Base-by-base conservation (phyloP, 345 rosid genomes). In the Lumnitzera littorea region DNA sequence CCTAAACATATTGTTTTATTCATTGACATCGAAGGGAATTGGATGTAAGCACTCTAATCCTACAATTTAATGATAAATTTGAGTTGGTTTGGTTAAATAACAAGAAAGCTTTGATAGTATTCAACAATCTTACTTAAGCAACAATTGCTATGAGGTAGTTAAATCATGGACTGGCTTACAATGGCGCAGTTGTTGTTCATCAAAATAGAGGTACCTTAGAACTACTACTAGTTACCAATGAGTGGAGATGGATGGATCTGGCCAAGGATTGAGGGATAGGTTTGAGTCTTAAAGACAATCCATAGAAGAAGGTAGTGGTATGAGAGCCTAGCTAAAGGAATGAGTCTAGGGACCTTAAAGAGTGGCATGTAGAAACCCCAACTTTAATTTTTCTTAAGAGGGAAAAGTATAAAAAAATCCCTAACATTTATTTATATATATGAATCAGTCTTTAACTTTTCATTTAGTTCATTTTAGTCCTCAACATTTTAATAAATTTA, bases 91-190 rank as follows among this genome's bases (percentile, higher is more conserved):
- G 95, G 97, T 72, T 92, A 74, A 90, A 87, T 63, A 96, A 90
- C 74, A 90, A 90, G 80, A 90, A 94, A 60, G 97, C 96, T 17
- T 66, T 90, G 72, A 95, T 94, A 1, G 90, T 90, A 20, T 89
- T 92, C 61, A 80, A 72, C 47, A 96, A 90, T 67, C 97, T 90
- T 15, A 86, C 91, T n/a, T 81, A 96, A 58, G 97, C 97, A 17
- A 95, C 96, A 53, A 94, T 96, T 57, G 99, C 97, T 15, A 76
- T 91, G 91, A 86, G 99, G 81, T 86, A 97, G 74, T 72, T 90
- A 74, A 96, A 90, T 58, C 91, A 90, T 54, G 96, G 86, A 59
- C 86, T 96, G 36, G 77, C 71, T 24, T 94, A 94, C 72, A 62
- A 76, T 12, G 97, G 99, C 43, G 97, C 91, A 3, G 80, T 68